Conservation (phyloP, 2,329 filamentous ascomycete species). For the Paracorniculantispora psalliotae region DNA sequence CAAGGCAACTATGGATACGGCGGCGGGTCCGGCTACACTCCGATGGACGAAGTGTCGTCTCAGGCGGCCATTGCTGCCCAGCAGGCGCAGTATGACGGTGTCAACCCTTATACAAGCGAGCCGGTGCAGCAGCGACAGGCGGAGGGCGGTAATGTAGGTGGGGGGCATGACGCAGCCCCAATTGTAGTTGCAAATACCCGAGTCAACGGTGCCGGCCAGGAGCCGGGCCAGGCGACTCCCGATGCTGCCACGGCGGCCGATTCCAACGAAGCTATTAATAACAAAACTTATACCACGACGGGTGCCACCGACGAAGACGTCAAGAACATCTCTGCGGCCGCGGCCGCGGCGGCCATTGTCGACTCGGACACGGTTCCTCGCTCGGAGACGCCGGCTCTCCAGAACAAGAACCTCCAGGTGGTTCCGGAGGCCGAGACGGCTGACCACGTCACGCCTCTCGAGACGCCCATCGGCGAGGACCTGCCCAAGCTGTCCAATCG, state of each 20-base stretch:
- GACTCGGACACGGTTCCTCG: not conserved
- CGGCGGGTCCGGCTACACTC: conserved; percentile 35
- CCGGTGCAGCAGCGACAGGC: conserved; percentile 25
- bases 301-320: conserved; percentile 1
- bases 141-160: conserved; percentile 3
- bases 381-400: conserved; percentile 1
- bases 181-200: conserved; percentile 10
- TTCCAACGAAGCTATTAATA: conserved; percentile 6
- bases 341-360: conserved; percentile 2
- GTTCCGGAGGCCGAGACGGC: conserved; percentile 18
- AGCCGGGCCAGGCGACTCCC: conserved; percentile 3
- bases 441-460: conserved; percentile 13
- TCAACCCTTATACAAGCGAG: conserved; percentile 53
- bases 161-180: conserved; percentile 9
- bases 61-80: conserved; percentile 46
- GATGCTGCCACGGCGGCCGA: not conserved
- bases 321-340: not conserved
- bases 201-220: conserved; percentile 8
- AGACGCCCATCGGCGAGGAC: conserved; percentile 14
- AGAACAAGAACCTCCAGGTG: conserved; percentile 7
- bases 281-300: conserved; percentile 16
- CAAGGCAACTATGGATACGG: conserved; percentile 37
- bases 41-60: conserved; percentile 45
- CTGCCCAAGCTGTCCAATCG: conserved; percentile 6
- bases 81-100: conserved; percentile 48